These are phyloP conservation scores for Closterium sp. DNA, from an alignment of 139 green algal genomes.

Conservation along the genomic window DNA sequence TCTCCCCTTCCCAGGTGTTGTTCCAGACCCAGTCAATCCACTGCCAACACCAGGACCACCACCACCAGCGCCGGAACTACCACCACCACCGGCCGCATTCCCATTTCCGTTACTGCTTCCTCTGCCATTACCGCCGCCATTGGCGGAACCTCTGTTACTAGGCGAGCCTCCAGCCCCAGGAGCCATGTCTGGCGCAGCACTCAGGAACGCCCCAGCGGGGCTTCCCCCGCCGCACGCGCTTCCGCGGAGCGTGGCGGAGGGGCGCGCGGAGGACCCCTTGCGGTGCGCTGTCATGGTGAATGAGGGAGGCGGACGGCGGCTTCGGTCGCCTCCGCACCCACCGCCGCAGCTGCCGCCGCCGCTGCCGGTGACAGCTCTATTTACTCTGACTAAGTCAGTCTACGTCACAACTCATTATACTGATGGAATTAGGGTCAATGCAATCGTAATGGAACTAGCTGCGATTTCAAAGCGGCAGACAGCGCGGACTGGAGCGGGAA, in stretches of 20 bases:
- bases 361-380: neutral
- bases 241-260: neutral
- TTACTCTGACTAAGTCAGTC: too few species aligned
- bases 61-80: neutral
- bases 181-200: neutral
- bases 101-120: neutral
- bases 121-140: neutral
- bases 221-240: neutral
- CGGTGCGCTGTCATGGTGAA: neutral
- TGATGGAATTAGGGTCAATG: too few species aligned
- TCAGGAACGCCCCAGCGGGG: neutral
- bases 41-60: too few species aligned
- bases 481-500: too few species aligned
- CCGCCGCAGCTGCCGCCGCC: neutral
- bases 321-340: neutral
- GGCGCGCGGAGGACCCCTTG: neutral
- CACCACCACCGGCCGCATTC: neutral
- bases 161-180: neutral
- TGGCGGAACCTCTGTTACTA: neutral
- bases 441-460: too few species aligned
- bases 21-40: neutral
- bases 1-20: neutral
- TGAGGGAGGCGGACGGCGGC: too few species aligned
- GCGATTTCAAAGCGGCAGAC: too few species aligned
- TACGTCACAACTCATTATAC: too few species aligned